Base-by-base conservation (phyloP, 306 rosid species). In the Quercus cerris region DNA sequence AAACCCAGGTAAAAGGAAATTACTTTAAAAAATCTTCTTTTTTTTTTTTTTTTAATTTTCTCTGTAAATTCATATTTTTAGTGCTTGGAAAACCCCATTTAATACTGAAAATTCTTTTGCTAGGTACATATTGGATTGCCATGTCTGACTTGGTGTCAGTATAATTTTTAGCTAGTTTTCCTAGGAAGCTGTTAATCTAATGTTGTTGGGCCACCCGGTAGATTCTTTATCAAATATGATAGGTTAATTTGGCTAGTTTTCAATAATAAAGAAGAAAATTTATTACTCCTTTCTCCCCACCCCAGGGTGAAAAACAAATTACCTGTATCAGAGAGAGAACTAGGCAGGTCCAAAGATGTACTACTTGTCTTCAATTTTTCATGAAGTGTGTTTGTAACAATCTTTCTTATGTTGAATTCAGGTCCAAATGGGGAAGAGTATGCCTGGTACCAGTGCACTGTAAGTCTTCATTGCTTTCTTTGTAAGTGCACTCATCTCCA, bases 391-490 rank as follows among this genome's bases (percentile, higher is more conserved):
- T 62, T 73, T 18, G 19, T 67, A 30, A 64, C 44, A 27, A 31
- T 67, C 9, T 13, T 70, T 74, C 46, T 79, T 8, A 6, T 59
- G 71, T 77, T 61, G 69, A 59, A 86, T 90, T 86, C 93, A 95
- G 99, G 99, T 95, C 97, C 98, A 69, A 90, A 95, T 67, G 98
- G 97, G 70, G 97, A 95, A 84, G 92, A 91, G 81, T 91, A 88
- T 85, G 99, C 97, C 10, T 95, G 99, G 99, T 95, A 95, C 74
- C 99, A 95, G 86, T 95, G 98, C 52, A 91, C 98, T 55, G 99
- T 95, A 86, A 90, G 95, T 70, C 20, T 73, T 74, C 18, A 68
- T 82, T 51, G 19, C 81, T 81, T 52, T 77, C 71, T 76, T 73
- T 67, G 41, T 15, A 31, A 31, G 25, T 9, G 25, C 49, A 17